Evolutionary conservation across 257 asterid genomes (phyloP), one percentile per base, ranked within the genome.

Genomic region (Solanum peruvianum): DNA sequence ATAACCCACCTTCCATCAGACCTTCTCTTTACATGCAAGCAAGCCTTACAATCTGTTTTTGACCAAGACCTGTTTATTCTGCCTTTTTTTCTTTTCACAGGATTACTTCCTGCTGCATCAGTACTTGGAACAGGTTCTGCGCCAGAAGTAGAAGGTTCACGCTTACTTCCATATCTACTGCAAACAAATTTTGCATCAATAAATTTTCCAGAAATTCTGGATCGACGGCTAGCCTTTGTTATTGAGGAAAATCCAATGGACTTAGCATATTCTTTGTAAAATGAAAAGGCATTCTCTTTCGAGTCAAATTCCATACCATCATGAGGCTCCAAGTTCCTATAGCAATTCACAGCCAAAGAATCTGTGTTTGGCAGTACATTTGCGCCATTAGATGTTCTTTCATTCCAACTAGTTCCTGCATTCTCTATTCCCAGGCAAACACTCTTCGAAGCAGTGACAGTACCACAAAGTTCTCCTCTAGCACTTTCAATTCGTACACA

Each of bases 11-110:
- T 89, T 42, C 92, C 95, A 82, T 93, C 95, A 56, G 88, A 89
- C 89, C 92, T 88, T 87, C 91, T 83, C 91, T 93, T 93, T 20
- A 92, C 94, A 82, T 93, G 95, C 94, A 93, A 87, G 84, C 93
- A 90, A 82, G 95, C 93, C 76, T 92, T 91, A 70, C 94, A 93
- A 90, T 93, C 95, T 39, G 94, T 92, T 93, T 93, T 93, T 33
- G 91, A 89, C 91, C 91, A 87, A 25, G 95, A 91, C 86, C 87
- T 67, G 86, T 88, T 93, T 66, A 86, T 87, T 85, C 95, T 89
- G 44, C 93, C 95, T 56, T 92, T 91, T 76, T 88, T 93, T 88
- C 83, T 92, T 91, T 87, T 92, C 69, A 25, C 82, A 49, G 91
- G 84, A 84, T 41, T 67, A 81, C 85, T 88, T 77, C 66, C 27